A percentile compares a stretch with the other conserved stretches of the same genome.
Evolutionary conservation across 495 filamentous ascomycete genomes (phyloP).

Genomic region (Trichoderma parareesei): DNA sequence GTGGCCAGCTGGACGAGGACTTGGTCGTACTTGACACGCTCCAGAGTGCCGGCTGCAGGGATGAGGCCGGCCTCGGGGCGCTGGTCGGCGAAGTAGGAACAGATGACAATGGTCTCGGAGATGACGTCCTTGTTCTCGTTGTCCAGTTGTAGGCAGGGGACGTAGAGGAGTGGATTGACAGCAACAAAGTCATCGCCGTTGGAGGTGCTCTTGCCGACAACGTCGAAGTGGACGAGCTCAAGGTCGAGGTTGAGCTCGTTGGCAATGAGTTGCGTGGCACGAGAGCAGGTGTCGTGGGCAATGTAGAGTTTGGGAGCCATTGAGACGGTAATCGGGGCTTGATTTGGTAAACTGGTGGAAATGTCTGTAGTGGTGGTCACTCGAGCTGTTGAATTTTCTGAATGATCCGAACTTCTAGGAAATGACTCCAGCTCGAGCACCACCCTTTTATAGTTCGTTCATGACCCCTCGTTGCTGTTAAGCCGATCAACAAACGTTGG

Average conservation of each 20-base stretch:
- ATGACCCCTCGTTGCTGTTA: too few relatives aligned
- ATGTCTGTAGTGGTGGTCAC: too few relatives aligned
- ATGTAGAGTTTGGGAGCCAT: background rate
- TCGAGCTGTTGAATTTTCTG: too few relatives aligned
- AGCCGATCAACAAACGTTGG: too few relatives aligned
- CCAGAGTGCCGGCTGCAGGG: background rate
- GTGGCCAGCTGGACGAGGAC: background rate
- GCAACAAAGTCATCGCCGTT: background rate
- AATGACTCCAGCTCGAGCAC: too few relatives aligned
- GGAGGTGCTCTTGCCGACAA: background rate
- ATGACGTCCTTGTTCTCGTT: background rate
- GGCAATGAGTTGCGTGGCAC: background rate
- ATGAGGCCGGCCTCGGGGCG: background rate
- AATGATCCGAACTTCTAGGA: too few relatives aligned
- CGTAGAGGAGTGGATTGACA: slow-evolving; percentile 1
- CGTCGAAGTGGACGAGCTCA: background rate
- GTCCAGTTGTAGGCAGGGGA: background rate
- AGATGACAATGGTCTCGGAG: background rate
- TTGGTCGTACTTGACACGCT: background rate
- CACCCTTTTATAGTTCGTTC: too few relatives aligned
- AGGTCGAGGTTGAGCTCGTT: background rate
- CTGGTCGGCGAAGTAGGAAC: background rate
- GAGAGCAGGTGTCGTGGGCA: background rate
- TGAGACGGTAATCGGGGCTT: background rate
- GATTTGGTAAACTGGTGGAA: background rate